Conservation (phyloP, 2,329 filamentous ascomycete genomes). For the Cladophialophora exuberans region DNA sequence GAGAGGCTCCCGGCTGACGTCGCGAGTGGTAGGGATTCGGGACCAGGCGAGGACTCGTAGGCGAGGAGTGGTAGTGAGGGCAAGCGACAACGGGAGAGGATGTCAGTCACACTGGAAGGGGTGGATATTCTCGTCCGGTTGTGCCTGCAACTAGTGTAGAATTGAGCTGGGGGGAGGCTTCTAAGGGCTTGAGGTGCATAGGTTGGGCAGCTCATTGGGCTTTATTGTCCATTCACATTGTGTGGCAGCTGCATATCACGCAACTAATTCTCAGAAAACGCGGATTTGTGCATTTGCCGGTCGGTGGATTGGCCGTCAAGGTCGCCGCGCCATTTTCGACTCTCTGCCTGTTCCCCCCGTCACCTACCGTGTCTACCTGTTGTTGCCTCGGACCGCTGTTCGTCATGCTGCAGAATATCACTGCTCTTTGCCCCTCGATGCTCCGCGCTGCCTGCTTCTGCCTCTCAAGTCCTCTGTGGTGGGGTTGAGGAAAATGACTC, state of each 20-base stretch:
- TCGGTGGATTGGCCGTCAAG: slow-evolving; percentile 2
- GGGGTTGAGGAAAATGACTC: slow-evolving; percentile 22
- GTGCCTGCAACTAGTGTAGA: slow-evolving; percentile 19
- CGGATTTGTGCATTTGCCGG: slow-evolving; percentile 2
- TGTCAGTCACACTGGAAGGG: slow-evolving; percentile 10
- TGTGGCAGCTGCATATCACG: slow-evolving; percentile 23
- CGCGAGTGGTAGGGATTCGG: background rate
- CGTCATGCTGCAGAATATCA: slow-evolving; percentile 24
- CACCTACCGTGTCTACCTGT: too few relatives aligned
- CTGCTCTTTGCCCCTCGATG: slow-evolving; percentile 13
- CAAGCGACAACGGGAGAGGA: background rate
- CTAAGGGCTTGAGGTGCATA: background rate
- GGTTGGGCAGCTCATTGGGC: slow-evolving; percentile 28
- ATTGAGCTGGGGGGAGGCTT: background rate
- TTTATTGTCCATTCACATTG: slow-evolving; percentile 27
- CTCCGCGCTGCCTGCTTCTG: slow-evolving; percentile 22
- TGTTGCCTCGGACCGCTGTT: slow-evolving; percentile 18
- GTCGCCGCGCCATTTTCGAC: slow-evolving; percentile 9
- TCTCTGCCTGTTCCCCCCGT: too few relatives aligned
- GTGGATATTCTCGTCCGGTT: slow-evolving; percentile 8
- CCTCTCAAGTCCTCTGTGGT: slow-evolving; percentile 15
- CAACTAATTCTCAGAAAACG: slow-evolving; percentile 21
- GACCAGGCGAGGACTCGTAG: background rate
- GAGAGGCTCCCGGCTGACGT: background rate
- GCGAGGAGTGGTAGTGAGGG: slow-evolving; percentile 1